phyloP scores from a whole-genome alignment of 805 yeast species.

The Torulaspora indica region DNA sequence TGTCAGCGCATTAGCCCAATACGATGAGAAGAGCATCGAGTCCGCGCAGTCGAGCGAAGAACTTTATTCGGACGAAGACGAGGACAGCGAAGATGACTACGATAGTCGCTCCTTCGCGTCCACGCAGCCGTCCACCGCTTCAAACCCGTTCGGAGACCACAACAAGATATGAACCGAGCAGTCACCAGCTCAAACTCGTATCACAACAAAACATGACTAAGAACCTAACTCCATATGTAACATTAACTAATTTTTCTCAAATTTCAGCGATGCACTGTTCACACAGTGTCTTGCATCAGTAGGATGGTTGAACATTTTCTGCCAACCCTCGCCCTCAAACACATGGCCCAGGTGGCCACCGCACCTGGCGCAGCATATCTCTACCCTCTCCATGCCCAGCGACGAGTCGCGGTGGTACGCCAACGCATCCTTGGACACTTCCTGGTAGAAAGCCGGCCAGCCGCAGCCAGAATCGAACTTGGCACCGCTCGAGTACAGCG shows the following conservation, averaged over 20 bases:
- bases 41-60: conserved; percentile 42
- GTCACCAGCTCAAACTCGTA: too few relatives aligned
- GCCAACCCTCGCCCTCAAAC: conserved; percentile 87
- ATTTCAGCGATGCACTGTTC: conserved; percentile 76
- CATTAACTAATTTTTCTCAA: conserved; percentile 33
- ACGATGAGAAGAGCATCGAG: conserved; percentile 49
- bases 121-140: conserved; percentile 27
- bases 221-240: neutral
- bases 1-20: conserved; percentile 64
- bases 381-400: conserved; percentile 78
- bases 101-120: conserved; percentile 11
- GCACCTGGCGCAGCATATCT: conserved; percentile 82
- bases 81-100: conserved; percentile 22
- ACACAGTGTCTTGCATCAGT: conserved; percentile 91
- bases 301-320: conserved; percentile 40
- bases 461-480: conserved; percentile 93
- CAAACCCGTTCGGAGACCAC: conserved; percentile 52
- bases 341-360: conserved; percentile 96
- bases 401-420: conserved; percentile 54
- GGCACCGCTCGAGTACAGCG: conserved; percentile 71
- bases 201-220: neutral
- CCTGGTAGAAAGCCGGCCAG: conserved; percentile 96
- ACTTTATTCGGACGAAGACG: conserved; percentile 36
- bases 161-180: conserved; percentile 30
- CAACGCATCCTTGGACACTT: conserved; percentile 70